These are phyloP conservation scores for Aspergillus ostianus DNA, from an alignment of 495 filamentous ascomycete genomes.

Conservation along the genomic window DNA sequence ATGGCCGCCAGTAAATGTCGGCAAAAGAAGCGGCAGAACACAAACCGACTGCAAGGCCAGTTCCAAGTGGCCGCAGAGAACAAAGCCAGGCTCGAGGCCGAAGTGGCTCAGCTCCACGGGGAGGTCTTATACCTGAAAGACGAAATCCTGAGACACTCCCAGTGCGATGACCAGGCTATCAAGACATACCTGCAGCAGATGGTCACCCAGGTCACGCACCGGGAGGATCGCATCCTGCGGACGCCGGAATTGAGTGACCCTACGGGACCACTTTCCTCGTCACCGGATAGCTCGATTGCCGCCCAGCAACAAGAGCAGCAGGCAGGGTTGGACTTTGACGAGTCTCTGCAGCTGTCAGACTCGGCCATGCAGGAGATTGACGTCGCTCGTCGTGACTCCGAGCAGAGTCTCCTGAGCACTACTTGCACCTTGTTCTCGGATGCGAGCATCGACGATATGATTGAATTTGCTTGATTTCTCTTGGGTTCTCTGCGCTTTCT, in stretches of 20 bases:
- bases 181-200: slow-evolving; percentile 35
- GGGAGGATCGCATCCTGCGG: background rate
- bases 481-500: too few relatives aligned
- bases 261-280: background rate
- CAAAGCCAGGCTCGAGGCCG: slow-evolving; percentile 18
- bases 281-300: background rate
- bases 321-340: background rate
- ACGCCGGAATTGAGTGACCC: background rate
- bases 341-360: background rate
- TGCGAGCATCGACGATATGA: background rate
- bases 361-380: background rate
- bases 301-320: background rate
- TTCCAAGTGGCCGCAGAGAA: slow-evolving; percentile 27
- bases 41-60: slow-evolving; percentile 51
- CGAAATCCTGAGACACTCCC: slow-evolving; percentile 50
- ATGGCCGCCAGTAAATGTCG: slow-evolving; percentile 76
- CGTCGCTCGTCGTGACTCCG: background rate
- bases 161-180: slow-evolving; percentile 49
- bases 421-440: background rate
- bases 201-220: slow-evolving; percentile 14
- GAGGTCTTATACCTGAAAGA: slow-evolving; percentile 49
- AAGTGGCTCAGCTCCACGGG: slow-evolving; percentile 35
- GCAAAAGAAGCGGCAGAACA: slow-evolving; percentile 72
- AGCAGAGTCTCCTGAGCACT: background rate
- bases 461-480: background rate